Conservation (phyloP, 78 protist species). For the Tieghemostelium lacteum region DNA sequence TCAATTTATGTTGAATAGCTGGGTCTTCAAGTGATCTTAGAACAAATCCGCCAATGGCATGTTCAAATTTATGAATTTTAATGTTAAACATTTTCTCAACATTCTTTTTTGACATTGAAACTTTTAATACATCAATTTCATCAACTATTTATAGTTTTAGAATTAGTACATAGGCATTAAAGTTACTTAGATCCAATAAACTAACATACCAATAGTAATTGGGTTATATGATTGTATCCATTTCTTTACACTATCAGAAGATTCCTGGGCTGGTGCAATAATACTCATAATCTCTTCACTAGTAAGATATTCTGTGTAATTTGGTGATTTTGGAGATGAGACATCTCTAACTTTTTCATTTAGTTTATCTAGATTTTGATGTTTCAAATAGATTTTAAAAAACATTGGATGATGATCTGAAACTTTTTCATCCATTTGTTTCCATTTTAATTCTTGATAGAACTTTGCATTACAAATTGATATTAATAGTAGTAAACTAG, state of each 20-base stretch:
- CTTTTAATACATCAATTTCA: too few relatives aligned
- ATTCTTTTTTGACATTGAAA: too few relatives aligned
- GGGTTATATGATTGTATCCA: too few relatives aligned
- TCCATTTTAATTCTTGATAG: too few relatives aligned
- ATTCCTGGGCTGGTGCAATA: background rate
- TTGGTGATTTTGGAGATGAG: background rate
- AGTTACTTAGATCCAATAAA: too few relatives aligned
- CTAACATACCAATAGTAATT: too few relatives aligned
- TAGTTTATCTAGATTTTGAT: conserved; percentile 44
- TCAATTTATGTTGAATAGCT: conserved; percentile 25
- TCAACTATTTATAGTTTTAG: too few relatives aligned
- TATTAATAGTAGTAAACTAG: too few relatives aligned
- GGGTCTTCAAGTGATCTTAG: conserved; percentile 39
- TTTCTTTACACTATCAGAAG: background rate
- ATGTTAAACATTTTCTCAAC: conserved; percentile 43
- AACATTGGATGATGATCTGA: too few relatives aligned
- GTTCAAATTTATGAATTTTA: conserved; percentile 30
- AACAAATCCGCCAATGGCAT: background rate
- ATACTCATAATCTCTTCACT: background rate
- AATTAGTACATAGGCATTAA: too few relatives aligned
- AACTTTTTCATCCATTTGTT: too few relatives aligned
- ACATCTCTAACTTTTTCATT: conserved; percentile 36
- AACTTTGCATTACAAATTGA: too few relatives aligned
- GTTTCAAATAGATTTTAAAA: conserved; percentile 38
- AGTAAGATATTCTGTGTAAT: background rate